phyloP scores from a whole-genome alignment of 768 basidiomycete species.

The Leccinum obscurum region DNA sequence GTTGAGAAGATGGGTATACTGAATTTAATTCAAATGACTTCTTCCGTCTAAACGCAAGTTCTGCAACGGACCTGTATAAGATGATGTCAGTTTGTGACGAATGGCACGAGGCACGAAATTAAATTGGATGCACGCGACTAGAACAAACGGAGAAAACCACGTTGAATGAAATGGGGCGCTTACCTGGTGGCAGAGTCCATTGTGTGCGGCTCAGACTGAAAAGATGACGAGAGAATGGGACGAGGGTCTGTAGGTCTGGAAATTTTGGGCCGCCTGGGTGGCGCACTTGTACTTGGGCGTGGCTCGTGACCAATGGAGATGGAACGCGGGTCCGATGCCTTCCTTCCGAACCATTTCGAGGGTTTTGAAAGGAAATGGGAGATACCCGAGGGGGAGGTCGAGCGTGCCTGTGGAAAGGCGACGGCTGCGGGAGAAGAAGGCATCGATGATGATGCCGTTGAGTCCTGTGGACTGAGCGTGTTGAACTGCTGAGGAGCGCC shows the following conservation, averaged over 20 bases:
- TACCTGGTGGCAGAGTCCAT: constrained; percentile 51
- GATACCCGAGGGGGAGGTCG: constrained; percentile 63
- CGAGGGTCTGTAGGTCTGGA: constrained; percentile 83
- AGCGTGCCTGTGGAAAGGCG: constrained; percentile 48
- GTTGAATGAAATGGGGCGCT: constrained; percentile 25
- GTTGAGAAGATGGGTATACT: constrained; percentile 32
- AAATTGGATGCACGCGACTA: constrained; percentile 7
- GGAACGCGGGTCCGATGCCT: constrained; percentile 53
- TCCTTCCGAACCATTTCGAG: constrained; percentile 70
- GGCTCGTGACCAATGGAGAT: constrained; percentile 44
- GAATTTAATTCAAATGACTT: constrained; percentile 46
- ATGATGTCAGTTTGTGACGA: constrained; percentile 24
- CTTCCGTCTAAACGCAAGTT: constrained; percentile 51
- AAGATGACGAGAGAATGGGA: constrained; percentile 52
- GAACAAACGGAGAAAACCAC: not conserved
- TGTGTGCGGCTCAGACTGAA: constrained; percentile 48
- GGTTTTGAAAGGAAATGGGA: constrained; percentile 66
- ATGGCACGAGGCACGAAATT: constrained; percentile 8
- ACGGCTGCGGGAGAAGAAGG: constrained; percentile 38
- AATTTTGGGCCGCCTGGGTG: constrained; percentile 70
- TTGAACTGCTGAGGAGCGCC: constrained; percentile 43
- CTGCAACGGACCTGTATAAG: constrained; percentile 58
- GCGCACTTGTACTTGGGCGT: constrained; percentile 46
- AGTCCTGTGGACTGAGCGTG: constrained; percentile 41
- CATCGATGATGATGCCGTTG: constrained; percentile 18